Evolutionary conservation across 345 rosid genomes (phyloP).

Genomic region (Syzygium jambos): DNA sequence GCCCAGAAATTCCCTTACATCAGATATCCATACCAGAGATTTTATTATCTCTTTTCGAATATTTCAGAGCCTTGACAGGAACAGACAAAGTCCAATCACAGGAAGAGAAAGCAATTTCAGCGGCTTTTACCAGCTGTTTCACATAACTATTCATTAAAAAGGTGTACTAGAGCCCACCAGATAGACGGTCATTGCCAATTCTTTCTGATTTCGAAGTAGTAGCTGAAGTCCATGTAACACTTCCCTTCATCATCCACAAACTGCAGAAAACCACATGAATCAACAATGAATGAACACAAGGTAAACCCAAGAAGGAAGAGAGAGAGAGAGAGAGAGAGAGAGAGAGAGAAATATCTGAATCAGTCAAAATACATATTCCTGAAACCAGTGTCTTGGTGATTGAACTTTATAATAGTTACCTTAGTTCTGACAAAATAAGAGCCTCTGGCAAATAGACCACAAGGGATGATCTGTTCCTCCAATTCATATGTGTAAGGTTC

Average conservation of each 20-base stretch:
- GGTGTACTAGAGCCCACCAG: neutral
- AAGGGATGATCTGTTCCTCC: slow-evolving; percentile 22
- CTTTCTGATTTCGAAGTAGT: slow-evolving; percentile 27
- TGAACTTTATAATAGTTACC: slow-evolving; percentile 3
- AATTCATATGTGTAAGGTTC: slow-evolving; percentile 16
- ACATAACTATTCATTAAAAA: neutral
- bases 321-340: neutral
- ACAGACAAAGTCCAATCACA: neutral
- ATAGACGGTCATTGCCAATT: slow-evolving; percentile 9
- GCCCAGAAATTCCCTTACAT: neutral
- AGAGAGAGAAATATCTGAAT: neutral
- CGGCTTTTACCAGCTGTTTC: neutral
- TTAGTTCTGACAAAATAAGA: slow-evolving; percentile 22
- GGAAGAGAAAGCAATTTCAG: neutral
- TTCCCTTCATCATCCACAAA: slow-evolving; percentile 25
- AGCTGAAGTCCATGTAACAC: slow-evolving; percentile 21
- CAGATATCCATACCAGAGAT: neutral
- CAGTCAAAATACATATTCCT: neutral
- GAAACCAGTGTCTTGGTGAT: neutral
- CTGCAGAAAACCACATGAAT: slow-evolving; percentile 3
- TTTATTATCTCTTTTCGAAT: neutral
- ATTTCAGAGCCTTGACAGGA: neutral
- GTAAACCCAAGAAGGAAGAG: neutral
- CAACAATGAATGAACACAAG: neutral
- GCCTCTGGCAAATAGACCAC: slow-evolving; percentile 26